A percentile compares a stretch with the other conserved stretches of the same genome.
phyloP scores from a whole-genome alignment of 2,329 filamentous ascomycete species.

The Ophiosphaerella herpotricha region DNA sequence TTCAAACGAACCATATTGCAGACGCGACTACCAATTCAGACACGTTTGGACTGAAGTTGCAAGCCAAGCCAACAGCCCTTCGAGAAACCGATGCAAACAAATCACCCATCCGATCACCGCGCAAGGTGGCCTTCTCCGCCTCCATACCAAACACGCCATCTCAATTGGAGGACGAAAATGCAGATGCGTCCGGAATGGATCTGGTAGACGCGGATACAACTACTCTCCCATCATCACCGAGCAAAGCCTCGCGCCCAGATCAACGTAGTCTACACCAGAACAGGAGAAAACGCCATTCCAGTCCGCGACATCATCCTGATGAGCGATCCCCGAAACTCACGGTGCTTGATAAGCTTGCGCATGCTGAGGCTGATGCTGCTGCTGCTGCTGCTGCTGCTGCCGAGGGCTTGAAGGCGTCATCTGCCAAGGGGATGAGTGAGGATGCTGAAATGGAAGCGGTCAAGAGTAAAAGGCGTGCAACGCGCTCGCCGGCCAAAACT shows the following conservation, averaged over 20 bases:
- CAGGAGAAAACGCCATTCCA: slow-evolving; percentile 46
- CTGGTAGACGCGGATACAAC: slow-evolving; percentile 25
- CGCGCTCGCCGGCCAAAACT: slow-evolving; percentile 48
- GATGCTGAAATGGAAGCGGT: slow-evolving; percentile 27
- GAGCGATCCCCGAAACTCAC: slow-evolving; percentile 49
- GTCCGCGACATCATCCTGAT: slow-evolving; percentile 43
- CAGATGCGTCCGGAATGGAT: slow-evolving; percentile 34
- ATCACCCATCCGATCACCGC: slow-evolving; percentile 43
- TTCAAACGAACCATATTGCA: slow-evolving; percentile 23
- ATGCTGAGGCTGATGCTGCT: slow-evolving; percentile 48
- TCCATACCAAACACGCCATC: slow-evolving; percentile 42
- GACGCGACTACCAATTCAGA: slow-evolving; percentile 29
- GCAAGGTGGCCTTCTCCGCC: slow-evolving; percentile 46
- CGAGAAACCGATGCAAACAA: slow-evolving; percentile 44
- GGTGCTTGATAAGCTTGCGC: slow-evolving; percentile 51
- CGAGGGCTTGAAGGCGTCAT: slow-evolving; percentile 17
- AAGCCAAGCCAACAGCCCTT: slow-evolving; percentile 36
- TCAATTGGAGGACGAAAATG: slow-evolving; percentile 38
- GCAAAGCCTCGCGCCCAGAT: slow-evolving; percentile 18
- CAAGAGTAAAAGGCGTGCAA: slow-evolving; percentile 26
- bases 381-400: slow-evolving; percentile 47
- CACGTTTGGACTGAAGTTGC: slow-evolving; percentile 42
- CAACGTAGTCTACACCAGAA: slow-evolving; percentile 35
- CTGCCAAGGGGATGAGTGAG: slow-evolving; percentile 13
- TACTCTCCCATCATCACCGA: slow-evolving; percentile 19